Conservation (phyloP, 2,329 filamentous ascomycete species). For the Sporothrix pseudoabietina region DNA sequence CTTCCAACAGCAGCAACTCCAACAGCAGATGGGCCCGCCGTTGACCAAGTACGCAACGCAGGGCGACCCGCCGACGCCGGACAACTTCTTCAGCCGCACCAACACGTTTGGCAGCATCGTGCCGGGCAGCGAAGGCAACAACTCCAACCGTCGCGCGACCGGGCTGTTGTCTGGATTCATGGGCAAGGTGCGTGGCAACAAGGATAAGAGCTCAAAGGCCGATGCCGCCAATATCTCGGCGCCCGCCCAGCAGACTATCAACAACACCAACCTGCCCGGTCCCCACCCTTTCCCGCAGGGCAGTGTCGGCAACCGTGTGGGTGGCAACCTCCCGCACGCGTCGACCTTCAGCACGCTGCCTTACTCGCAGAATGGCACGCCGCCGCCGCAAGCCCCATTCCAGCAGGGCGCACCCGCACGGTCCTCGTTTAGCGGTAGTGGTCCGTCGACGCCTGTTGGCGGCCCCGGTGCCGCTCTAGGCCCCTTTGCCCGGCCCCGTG, state of each 20-base stretch:
- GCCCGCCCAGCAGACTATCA: background rate
- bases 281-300: background rate
- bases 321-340: background rate
- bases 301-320: background rate
- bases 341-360: conserved; percentile 1
- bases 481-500: conserved; percentile 23
- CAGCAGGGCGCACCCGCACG: background rate
- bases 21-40: background rate
- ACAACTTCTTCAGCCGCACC: conserved; percentile 17
- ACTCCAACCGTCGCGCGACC: conserved; percentile 17
- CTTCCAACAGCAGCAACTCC: conserved; percentile 32
- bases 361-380: background rate
- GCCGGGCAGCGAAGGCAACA: background rate
- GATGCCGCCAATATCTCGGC: background rate
- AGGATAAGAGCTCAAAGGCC: background rate
- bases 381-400: background rate
- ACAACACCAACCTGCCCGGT: background rate
- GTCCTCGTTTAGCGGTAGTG: background rate
- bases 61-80: background rate
- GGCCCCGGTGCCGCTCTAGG: background rate
- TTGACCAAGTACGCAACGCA: conserved; percentile 12
- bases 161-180: conserved; percentile 31
- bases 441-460: conserved; percentile 1
- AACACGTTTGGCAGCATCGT: conserved; percentile 31
- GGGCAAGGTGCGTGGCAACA: conserved; percentile 29